These are phyloP conservation scores for Syncephalastrum monosporum DNA, from an alignment of 371 early-diverging fungal species.

Conservation along the genomic window DNA sequence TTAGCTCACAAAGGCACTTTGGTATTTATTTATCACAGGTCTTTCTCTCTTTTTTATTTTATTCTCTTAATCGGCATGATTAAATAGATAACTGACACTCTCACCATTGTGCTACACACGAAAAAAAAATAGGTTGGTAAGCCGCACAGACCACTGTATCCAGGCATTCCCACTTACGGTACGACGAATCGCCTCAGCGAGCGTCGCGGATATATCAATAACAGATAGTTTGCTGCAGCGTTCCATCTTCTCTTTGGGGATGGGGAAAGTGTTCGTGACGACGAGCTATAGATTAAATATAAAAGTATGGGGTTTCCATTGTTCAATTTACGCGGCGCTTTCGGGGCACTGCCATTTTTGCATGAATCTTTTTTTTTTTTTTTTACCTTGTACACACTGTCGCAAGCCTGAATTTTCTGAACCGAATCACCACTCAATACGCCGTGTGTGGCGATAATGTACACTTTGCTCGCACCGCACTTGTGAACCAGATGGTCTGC, in stretches of 20 bases:
- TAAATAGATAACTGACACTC: constrained; percentile 90
- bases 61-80: constrained; percentile 37
- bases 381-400: constrained; percentile 77
- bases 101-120: constrained; percentile 90
- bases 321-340: background rate
- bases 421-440: constrained; percentile 87
- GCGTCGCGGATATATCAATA: constrained; percentile 87
- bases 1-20: too few relatives aligned
- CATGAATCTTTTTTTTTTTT: background rate
- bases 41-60: constrained; percentile 3
- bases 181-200: constrained; percentile 97
- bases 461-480: constrained; percentile 84
- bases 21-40: background rate
- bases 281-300: constrained; percentile 56
- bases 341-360: constrained; percentile 1
- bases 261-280: constrained; percentile 94
- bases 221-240: constrained; percentile 75
- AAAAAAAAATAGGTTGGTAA: constrained; percentile 3
- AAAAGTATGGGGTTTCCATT: background rate
- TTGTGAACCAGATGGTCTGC: constrained; percentile 85
- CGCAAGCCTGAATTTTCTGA: constrained; percentile 80
- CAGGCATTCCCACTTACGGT: constrained; percentile 48
- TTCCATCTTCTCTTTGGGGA: constrained; percentile 71
- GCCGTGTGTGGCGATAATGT: constrained; percentile 94
- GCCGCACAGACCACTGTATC: background rate